Conservation (phyloP, 2,329 filamentous ascomycete species). For the Chrysoporthe deuterocubensis region DNA sequence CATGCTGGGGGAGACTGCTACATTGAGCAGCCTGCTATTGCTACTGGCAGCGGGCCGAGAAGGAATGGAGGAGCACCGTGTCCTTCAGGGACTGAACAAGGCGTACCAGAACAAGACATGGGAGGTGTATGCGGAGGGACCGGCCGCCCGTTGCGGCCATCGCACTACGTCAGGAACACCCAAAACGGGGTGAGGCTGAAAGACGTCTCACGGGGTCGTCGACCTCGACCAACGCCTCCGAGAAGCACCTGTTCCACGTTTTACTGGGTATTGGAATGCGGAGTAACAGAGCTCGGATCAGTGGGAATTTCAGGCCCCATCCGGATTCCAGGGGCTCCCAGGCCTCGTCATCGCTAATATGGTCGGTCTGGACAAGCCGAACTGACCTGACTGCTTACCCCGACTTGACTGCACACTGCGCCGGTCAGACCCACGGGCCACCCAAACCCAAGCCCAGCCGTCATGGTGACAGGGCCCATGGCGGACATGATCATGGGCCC, state of each 20-base stretch:
- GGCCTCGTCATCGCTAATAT: not conserved
- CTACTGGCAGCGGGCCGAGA: not conserved
- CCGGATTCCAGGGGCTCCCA: not conserved
- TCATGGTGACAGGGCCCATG: too few species aligned
- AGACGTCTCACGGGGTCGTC: conserved; percentile 4
- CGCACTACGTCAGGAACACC: conserved; percentile 8
- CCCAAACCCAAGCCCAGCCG: not conserved
- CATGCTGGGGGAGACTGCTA: not conserved
- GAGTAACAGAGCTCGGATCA: conserved; percentile 2
- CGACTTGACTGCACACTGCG: not conserved
- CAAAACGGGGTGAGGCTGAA: conserved; percentile 14
- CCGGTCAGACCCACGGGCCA: not conserved
- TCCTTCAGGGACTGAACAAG: not conserved
- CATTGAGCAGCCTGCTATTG: not conserved
- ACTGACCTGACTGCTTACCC: not conserved
- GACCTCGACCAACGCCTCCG: conserved; percentile 3
- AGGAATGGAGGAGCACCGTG: not conserved
- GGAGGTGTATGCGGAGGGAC: not conserved
- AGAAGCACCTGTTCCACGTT: not conserved
- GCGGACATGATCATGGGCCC: too few species aligned
- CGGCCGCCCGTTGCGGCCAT: not conserved
- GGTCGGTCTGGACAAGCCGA: not conserved
- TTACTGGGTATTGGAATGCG: not conserved
- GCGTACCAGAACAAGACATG: not conserved
- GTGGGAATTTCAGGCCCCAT: not conserved